Conservation (phyloP, 2,329 filamentous ascomycete genomes). For the Ustilaginoidea virens region DNA sequence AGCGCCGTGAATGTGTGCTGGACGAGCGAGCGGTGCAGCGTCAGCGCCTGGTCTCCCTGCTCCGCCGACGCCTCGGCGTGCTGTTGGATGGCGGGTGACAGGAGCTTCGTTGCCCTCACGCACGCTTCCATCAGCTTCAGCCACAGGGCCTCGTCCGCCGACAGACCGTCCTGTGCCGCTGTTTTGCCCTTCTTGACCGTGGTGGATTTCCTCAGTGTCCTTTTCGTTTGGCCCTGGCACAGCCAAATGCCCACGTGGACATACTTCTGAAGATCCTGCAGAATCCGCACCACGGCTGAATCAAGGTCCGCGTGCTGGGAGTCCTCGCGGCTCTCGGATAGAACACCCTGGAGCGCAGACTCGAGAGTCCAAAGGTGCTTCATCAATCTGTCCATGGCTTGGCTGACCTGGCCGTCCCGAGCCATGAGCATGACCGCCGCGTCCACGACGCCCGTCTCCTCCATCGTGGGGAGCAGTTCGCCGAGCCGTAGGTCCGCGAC, state of each 20-base stretch:
- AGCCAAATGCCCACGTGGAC: conserved; percentile 89
- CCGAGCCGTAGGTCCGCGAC: conserved; percentile 67
- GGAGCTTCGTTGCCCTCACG: conserved; percentile 46
- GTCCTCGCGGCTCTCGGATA: conserved; percentile 44
- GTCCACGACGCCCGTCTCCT: conserved; percentile 79
- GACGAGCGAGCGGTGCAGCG: conserved; percentile 60
- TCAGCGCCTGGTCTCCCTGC: conserved; percentile 46
- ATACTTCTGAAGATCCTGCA: conserved; percentile 75
- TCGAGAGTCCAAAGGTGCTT: conserved; percentile 68
- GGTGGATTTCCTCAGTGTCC: conserved; percentile 25
- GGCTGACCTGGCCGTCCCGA: conserved; percentile 66
- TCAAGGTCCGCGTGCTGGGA: conserved; percentile 35
- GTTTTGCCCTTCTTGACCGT: conserved; percentile 37
- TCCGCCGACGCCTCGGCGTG: conserved; percentile 17
- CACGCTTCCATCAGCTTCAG: conserved; percentile 43
- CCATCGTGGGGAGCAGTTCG: conserved; percentile 70
- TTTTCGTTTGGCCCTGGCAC: conserved; percentile 71
- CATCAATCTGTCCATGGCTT: conserved; percentile 76
- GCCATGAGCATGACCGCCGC: conserved; percentile 85
- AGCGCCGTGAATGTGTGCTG: conserved; percentile 85
- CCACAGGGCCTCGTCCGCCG: conserved; percentile 42
- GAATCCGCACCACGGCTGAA: conserved; percentile 55
- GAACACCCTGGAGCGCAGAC: conserved; percentile 57
- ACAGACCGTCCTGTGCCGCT: conserved; percentile 26
- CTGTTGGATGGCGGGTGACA: conserved; percentile 39